Evolutionary conservation across 371 early-diverging fungal genomes (phyloP).

Genomic region (Mucor saturninus): DNA sequence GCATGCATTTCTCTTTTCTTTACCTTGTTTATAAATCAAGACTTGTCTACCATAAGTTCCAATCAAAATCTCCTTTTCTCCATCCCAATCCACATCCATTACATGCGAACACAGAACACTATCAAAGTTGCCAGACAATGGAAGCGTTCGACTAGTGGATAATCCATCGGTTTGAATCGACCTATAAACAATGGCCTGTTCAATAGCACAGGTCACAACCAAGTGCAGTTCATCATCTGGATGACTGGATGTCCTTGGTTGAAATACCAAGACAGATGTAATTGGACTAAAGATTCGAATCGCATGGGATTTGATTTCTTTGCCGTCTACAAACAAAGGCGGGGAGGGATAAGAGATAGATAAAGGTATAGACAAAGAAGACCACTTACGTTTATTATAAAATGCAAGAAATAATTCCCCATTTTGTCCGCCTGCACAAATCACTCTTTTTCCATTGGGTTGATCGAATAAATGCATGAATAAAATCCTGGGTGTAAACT

Average conservation of each 20-base stretch:
- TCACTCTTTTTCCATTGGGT: slow-evolving; percentile 43
- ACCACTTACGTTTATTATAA: slow-evolving; percentile 33
- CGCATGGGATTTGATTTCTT: slow-evolving; percentile 37
- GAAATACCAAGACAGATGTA: slow-evolving; percentile 53
- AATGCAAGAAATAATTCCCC: slow-evolving; percentile 58
- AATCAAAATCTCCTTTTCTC: slow-evolving; percentile 68
- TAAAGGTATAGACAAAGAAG: background rate
- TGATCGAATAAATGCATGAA: slow-evolving; percentile 59
- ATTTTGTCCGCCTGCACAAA: slow-evolving; percentile 68
- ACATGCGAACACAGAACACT: slow-evolving; percentile 73
- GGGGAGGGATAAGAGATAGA: background rate
- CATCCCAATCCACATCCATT: slow-evolving; percentile 80
- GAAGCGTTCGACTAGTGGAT: slow-evolving; percentile 44
- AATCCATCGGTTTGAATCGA: slow-evolving; percentile 52
- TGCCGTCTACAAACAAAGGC: slow-evolving; percentile 23
- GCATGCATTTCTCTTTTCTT: background rate
- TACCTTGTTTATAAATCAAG: slow-evolving; percentile 72
- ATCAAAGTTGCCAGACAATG: slow-evolving; percentile 64
- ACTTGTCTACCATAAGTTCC: slow-evolving; percentile 78
- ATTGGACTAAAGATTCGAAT: slow-evolving; percentile 52
- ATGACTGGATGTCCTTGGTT: slow-evolving; percentile 47
- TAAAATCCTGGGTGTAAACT: slow-evolving; percentile 40
- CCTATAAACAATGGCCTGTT: slow-evolving; percentile 64
- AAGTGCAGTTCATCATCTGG: slow-evolving; percentile 51
- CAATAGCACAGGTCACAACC: slow-evolving; percentile 68